Evolutionary conservation across 805 yeast species (phyloP).

Genomic region (Metschnikowia noctiluminum): DNA sequence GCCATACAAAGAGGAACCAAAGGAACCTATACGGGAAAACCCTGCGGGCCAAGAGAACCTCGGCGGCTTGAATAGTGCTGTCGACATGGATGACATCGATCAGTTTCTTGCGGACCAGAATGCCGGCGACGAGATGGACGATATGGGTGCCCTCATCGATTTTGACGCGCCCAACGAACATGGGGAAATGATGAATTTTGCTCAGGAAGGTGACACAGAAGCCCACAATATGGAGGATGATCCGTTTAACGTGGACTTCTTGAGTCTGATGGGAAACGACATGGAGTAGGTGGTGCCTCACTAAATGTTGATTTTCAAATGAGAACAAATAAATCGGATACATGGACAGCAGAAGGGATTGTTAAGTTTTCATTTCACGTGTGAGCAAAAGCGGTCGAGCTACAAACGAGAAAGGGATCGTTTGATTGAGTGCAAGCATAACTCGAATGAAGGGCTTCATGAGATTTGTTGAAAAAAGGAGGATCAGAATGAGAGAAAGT

Average conservation of each 20-base stretch:
- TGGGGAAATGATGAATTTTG: conserved; percentile 10
- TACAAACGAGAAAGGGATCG: too few species aligned
- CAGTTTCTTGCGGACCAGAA: conserved; percentile 17
- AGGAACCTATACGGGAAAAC: too few species aligned
- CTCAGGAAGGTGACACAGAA: conserved; percentile 4
- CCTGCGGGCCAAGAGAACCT: neutral
- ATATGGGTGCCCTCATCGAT: conserved; percentile 21
- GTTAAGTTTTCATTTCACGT: too few species aligned
- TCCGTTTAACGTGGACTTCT: conserved; percentile 33
- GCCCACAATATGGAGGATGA: conserved; percentile 26
- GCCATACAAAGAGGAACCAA: too few species aligned
- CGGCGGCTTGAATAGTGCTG: neutral
- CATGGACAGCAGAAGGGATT: too few species aligned
- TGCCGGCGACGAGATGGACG: conserved; percentile 15
- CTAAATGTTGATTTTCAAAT: too few species aligned
- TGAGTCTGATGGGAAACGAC: conserved; percentile 32
- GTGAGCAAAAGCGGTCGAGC: too few species aligned
- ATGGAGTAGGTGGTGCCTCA: conserved; percentile 20
- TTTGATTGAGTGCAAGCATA: too few species aligned
- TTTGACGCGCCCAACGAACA: conserved; percentile 12
- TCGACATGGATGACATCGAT: conserved; percentile 19
- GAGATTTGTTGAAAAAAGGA: too few species aligned
- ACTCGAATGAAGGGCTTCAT: too few species aligned
- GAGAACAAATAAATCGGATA: too few species aligned
- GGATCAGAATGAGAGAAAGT: too few species aligned